Evolutionary conservation across 2,329 filamentous ascomycete species (phyloP).

Genomic region (Zopfia rhizophila): DNA sequence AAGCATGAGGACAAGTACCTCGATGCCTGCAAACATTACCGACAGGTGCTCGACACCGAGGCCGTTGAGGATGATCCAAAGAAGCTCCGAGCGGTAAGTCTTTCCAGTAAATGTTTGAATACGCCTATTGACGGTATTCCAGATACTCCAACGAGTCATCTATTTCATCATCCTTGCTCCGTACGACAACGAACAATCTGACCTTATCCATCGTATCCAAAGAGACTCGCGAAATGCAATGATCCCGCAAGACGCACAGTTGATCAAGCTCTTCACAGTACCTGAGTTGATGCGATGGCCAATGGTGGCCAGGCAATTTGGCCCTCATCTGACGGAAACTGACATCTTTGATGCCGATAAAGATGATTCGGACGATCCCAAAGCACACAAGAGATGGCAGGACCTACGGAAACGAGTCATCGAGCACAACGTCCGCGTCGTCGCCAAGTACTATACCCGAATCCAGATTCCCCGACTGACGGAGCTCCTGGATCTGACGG

Average conservation of each 20-base stretch:
- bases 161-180: constrained; percentile 97
- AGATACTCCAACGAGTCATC: constrained; percentile 94
- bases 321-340: constrained; percentile 84
- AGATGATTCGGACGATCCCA: constrained; percentile 75
- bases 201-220: constrained; percentile 92
- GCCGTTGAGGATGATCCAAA: constrained; percentile 89
- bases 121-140: constrained; percentile 22
- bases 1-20: constrained; percentile 99
- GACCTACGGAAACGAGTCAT: constrained; percentile 98
- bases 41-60: constrained; percentile 95
- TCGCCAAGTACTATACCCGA: constrained; percentile 98
- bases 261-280: constrained; percentile 94
- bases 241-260: constrained; percentile 81
- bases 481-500: constrained; percentile 87
- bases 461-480: constrained; percentile 93
- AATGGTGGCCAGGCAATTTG: constrained; percentile 87
- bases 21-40: constrained; percentile 97
- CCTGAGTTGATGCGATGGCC: constrained; percentile 99
- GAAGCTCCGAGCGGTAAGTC: constrained; percentile 83
- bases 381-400: constrained; percentile 87
- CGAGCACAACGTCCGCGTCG: constrained; percentile 97
- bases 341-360: constrained; percentile 84
- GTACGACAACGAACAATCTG: constrained; percentile 98
- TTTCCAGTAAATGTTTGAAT: not conserved
- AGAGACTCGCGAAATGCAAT: constrained; percentile 83